A percentile compares a stretch with the other conserved stretches of the same genome.
phyloP scores from a whole-genome alignment of 176 grass and related monocot genomes.

The Zoysia japonica region DNA sequence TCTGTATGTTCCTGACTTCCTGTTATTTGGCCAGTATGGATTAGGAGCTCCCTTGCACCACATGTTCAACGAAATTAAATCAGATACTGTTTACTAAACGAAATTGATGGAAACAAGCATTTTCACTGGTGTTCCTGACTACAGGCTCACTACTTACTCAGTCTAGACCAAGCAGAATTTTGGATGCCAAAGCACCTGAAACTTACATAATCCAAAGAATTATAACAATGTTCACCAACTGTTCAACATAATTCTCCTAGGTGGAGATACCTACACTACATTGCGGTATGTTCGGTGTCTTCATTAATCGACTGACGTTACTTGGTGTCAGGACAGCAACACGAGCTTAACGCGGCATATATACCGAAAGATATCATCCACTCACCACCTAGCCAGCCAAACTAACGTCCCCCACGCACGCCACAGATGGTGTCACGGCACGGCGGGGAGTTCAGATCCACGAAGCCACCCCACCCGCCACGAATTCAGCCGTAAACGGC shows the following conservation, averaged over 20 bases:
- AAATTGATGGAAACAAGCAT: neutral
- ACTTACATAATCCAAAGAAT: neutral
- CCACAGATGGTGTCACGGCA: constrained; percentile 1
- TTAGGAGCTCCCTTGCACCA: neutral
- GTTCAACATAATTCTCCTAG: neutral
- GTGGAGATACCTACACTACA: neutral
- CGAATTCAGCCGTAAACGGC: neutral
- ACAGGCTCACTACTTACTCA: neutral
- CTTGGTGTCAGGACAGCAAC: neutral
- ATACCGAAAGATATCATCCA: neutral
- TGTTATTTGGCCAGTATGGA: constrained; percentile 9
- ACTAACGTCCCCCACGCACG: neutral
- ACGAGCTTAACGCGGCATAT: neutral
- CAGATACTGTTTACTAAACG: neutral
- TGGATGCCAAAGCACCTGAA: neutral
- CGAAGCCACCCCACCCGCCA: neutral
- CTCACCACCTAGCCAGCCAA: neutral
- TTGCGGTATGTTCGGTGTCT: neutral
- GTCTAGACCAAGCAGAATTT: neutral
- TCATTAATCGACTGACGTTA: neutral
- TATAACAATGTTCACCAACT: neutral
- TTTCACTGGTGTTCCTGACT: neutral
- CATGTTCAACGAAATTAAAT: neutral
- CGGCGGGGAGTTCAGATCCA: constrained; percentile 27
- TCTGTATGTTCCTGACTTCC: neutral